Percentiles rank a stretch among this genome's conserved stretches.
Conservation (phyloP, 306 rosid species). For the Cucumis sativus region DNA sequence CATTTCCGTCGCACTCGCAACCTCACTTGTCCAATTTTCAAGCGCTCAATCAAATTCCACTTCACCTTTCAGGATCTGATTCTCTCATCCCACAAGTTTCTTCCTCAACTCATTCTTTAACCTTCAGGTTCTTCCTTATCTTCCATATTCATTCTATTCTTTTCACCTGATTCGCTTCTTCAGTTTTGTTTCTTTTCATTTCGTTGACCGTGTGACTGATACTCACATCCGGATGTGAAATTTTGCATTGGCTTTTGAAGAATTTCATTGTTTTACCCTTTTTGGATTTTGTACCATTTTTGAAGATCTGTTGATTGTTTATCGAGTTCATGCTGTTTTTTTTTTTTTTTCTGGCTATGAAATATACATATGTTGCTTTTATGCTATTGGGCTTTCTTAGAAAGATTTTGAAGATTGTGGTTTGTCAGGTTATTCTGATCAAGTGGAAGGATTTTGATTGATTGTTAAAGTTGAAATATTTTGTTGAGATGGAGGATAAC, state of each 20-base stretch:
- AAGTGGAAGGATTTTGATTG: neutral
- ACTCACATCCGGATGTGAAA: neutral
- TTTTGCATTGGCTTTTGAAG: neutral
- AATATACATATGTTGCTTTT: neutral
- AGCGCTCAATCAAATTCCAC: neutral
- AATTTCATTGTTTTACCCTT: no score
- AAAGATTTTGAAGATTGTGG: neutral
- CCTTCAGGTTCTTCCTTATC: neutral
- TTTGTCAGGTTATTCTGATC: constrained; percentile 8
- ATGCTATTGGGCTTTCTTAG: neutral
- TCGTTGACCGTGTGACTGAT: neutral
- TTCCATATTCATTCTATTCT: neutral
- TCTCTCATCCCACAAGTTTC: constrained; percentile 1
- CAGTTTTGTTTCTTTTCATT: neutral
- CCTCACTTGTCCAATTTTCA: neutral
- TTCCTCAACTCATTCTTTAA: neutral
- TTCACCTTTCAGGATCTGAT: constrained; percentile 4
- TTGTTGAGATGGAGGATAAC: constrained; percentile 30
- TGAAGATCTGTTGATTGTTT: neutral
- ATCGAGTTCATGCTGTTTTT: neutral
- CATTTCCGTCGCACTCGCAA: neutral
- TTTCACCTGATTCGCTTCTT: neutral
- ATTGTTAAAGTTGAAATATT: neutral
- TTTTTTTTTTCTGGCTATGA: neutral
- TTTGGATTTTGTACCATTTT: neutral